Base-by-base conservation (phyloP, 2,329 filamentous ascomycete species). In the Hypoxylon sp. region DNA sequence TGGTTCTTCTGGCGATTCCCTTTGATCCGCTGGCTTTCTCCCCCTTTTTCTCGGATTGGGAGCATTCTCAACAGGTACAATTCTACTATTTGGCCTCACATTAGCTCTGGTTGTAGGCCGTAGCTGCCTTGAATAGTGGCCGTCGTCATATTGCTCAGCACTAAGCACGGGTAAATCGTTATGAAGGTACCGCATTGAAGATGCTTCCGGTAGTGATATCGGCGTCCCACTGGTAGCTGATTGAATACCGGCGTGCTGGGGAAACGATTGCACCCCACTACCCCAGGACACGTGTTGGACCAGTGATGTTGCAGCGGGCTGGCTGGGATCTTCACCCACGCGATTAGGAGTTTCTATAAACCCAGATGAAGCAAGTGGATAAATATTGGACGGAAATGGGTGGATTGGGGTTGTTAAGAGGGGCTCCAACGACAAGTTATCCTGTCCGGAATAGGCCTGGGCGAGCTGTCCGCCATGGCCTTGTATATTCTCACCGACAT, bases 91-190 rank as follows among this genome's bases (percentile, higher is more conserved):
- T 3, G 56, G 55, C 58, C 65, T 65, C 67, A 17, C 70, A 50
- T 60, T 65, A 64, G 30, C 56, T 71, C 67, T 63, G 60, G 69
- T 56, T 51, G 61, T 60, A 60, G 58, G 23, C 56, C 69, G 60
- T 59, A 57, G 23, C 56, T 69, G 61, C 60, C 57, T 66, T 56
- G 69, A 62, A 56, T 32, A 68, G 2, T 73, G 71, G 30, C 79
- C 79, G 63, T 80, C 79, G 69, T 82, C 76, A 67, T 83, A 85
- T 38, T 79, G 77, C 74, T 85, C 83, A 45, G 82, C 83, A 72
- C 78, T 83, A 53, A 86, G 78, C 49, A 85, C 84, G n/a, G 80
- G 74, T 17, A 82, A 72, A 52, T 81, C 77, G 36, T 78, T 74
- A 41, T 78, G 75, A 63, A 80, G 75, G 65, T 74, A 73, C 45